phyloP scores from a whole-genome alignment of 345 rosid genomes.

The Chamaenerion angustifolium region DNA sequence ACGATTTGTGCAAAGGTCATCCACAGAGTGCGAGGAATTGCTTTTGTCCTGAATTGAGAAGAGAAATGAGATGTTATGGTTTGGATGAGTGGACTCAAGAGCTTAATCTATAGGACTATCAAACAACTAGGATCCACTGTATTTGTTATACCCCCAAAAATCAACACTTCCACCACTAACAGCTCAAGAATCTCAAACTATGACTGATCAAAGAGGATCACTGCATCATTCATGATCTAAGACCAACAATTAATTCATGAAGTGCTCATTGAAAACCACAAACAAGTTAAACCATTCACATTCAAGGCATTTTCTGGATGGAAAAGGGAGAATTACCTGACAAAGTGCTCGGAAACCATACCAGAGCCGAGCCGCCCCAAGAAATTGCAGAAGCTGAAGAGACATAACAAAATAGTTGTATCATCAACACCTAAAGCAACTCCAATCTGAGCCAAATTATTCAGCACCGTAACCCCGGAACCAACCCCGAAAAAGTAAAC shows the following conservation, averaged over 20 bases:
- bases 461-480: slow-evolving; percentile 75
- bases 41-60: slow-evolving; percentile 31
- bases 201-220: too few species aligned
- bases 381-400: slow-evolving; percentile 83
- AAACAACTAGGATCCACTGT: too few species aligned
- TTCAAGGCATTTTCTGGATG: background rate
- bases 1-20: slow-evolving; percentile 42
- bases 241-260: too few species aligned
- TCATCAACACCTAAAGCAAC: slow-evolving; percentile 55
- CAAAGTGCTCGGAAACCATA: slow-evolving; percentile 78
- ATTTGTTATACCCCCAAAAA: too few species aligned
- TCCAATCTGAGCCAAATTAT: slow-evolving; percentile 94
- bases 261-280: too few species aligned
- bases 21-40: slow-evolving; percentile 77
- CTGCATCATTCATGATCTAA: too few species aligned
- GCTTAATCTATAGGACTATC: too few species aligned
- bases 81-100: slow-evolving; percentile 1
- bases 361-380: slow-evolving; percentile 80
- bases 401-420: slow-evolving; percentile 54
- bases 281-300: too few species aligned
- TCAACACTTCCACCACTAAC: too few species aligned
- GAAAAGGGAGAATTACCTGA: slow-evolving; percentile 31
- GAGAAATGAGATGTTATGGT: background rate
- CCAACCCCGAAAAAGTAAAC: slow-evolving; percentile 81
- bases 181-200: too few species aligned